Conservation (phyloP, 108 stramenopile genomes). For the Nannochloropsis salina region DNA sequence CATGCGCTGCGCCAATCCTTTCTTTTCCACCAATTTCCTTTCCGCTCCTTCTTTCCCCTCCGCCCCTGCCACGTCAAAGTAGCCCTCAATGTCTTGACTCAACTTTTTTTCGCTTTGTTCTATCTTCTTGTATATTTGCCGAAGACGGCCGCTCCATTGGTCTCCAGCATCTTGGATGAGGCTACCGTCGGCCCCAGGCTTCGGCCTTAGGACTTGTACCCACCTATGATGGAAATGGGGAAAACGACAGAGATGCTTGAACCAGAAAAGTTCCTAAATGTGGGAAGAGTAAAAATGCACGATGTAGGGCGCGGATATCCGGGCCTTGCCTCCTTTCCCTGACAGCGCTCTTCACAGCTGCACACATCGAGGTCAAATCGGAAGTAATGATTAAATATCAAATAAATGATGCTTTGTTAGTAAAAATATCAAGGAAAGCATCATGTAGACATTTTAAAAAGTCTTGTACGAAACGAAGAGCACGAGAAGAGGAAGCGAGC, state of each 20-base stretch:
- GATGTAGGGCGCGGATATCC: too few relatives aligned
- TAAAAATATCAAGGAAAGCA: too few relatives aligned
- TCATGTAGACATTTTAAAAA: too few relatives aligned
- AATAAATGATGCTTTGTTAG: too few relatives aligned
- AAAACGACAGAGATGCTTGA: not conserved
- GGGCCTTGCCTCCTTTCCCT: too few relatives aligned
- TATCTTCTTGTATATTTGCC: constrained; percentile 20
- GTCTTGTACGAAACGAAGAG: too few relatives aligned
- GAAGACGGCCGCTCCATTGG: not conserved
- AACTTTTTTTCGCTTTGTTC: not conserved
- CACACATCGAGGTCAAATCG: too few relatives aligned
- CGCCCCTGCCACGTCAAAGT: constrained; percentile 8
- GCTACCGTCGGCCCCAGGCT: not conserved
- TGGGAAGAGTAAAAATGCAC: too few relatives aligned
- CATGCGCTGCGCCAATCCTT: not conserved
- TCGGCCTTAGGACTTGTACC: not conserved
- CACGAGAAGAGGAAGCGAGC: not conserved
- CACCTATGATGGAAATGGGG: not conserved
- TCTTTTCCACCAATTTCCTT: not conserved
- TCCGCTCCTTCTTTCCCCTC: constrained; percentile 7
- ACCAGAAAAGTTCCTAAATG: too few relatives aligned
- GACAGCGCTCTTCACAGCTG: too few relatives aligned
- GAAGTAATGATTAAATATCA: too few relatives aligned
- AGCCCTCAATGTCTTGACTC: constrained; percentile 15
- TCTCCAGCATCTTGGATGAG: not conserved